Conservation (phyloP, 2,329 filamentous ascomycete species). For the Zasmidium citrigriseum region DNA sequence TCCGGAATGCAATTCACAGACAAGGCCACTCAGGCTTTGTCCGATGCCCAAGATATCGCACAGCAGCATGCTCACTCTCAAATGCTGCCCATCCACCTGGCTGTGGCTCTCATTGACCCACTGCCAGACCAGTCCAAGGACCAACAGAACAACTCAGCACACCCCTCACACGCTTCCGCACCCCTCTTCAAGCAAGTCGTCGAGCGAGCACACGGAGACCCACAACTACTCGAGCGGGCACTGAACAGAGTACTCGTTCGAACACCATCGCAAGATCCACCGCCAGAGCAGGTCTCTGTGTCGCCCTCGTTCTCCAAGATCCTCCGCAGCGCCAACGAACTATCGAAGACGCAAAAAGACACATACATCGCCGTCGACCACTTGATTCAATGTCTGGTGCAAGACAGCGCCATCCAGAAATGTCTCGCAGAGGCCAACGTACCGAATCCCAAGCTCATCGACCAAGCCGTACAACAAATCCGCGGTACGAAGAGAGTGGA, state of each 20-base stretch:
- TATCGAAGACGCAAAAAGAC: slow-evolving; percentile 98
- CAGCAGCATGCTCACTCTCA: slow-evolving; percentile 91
- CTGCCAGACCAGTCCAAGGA: slow-evolving; percentile 74
- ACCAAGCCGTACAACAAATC: slow-evolving; percentile 87
- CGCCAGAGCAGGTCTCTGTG: slow-evolving; percentile 83
- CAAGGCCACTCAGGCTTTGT: slow-evolving; percentile 83
- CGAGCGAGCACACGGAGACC: slow-evolving; percentile 89
- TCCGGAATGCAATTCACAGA: slow-evolving; percentile 91
- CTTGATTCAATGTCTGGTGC: slow-evolving; percentile 79
- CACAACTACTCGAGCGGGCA: slow-evolving; percentile 81
- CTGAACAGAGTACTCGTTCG: slow-evolving; percentile 92
- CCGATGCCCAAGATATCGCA: slow-evolving; percentile 83
- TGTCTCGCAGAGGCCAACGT: slow-evolving; percentile 84
- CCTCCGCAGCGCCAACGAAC: slow-evolving; percentile 78
- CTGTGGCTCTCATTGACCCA: slow-evolving; percentile 76
- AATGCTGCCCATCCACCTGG: slow-evolving; percentile 85
- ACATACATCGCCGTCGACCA: slow-evolving; percentile 94
- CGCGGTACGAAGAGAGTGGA: slow-evolving; percentile 91
- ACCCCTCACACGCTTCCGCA: slow-evolving; percentile 64
- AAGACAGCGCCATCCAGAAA: slow-evolving; percentile 73
- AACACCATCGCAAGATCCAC: slow-evolving; percentile 89
- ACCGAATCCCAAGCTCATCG: slow-evolving; percentile 85
- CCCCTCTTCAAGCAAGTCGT: slow-evolving; percentile 95
- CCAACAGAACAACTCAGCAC: slow-evolving; percentile 65
- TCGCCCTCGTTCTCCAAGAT: slow-evolving; percentile 80